Conservation (phyloP, 2,329 filamentous ascomycete species). For the Hymenoscyphus linearis region DNA sequence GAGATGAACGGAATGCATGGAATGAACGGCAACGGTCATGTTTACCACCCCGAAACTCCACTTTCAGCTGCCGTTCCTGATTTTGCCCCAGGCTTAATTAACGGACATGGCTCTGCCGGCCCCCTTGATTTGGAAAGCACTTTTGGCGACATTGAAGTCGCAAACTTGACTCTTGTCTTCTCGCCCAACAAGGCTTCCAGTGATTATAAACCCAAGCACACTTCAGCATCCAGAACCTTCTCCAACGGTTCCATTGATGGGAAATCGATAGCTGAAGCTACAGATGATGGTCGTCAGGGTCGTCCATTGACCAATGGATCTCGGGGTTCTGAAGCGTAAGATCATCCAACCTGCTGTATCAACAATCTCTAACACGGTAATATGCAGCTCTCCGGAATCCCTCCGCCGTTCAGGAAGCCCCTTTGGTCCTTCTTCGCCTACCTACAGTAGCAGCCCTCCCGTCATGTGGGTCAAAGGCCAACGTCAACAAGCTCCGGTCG, state of each 20-base stretch:
- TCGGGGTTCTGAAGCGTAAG: slow-evolving; percentile 36
- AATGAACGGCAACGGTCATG: slow-evolving; percentile 40
- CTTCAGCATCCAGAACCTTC: slow-evolving; percentile 42
- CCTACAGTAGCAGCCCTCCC: slow-evolving; percentile 25
- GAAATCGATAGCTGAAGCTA: slow-evolving; percentile 43
- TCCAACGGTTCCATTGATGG: slow-evolving; percentile 52
- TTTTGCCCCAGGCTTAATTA: slow-evolving; percentile 37
- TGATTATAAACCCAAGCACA: slow-evolving; percentile 34
- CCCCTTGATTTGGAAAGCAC: slow-evolving; percentile 33
- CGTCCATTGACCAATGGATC: slow-evolving; percentile 33
- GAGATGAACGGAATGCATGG: slow-evolving; percentile 20
- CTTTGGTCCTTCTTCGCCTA: slow-evolving; percentile 22
- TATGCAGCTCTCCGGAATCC: slow-evolving; percentile 24
- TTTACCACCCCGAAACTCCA: slow-evolving; percentile 41
- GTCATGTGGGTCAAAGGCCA: slow-evolving; percentile 36
- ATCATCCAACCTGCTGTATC: not conserved
- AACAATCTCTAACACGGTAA: slow-evolving; percentile 6
- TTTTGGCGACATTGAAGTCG: slow-evolving; percentile 49
- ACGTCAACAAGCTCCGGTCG: slow-evolving; percentile 30
- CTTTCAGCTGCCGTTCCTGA: slow-evolving; percentile 60
- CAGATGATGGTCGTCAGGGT: slow-evolving; percentile 37
- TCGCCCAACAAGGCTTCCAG: slow-evolving; percentile 34
- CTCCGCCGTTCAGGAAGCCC: slow-evolving; percentile 26
- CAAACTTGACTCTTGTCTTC: slow-evolving; percentile 47
- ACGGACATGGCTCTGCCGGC: slow-evolving; percentile 20